A percentile compares a stretch with the other conserved stretches of the same genome.
phyloP scores from a whole-genome alignment of 1,139 yeast genomes.

The Suhomyces taliae region DNA sequence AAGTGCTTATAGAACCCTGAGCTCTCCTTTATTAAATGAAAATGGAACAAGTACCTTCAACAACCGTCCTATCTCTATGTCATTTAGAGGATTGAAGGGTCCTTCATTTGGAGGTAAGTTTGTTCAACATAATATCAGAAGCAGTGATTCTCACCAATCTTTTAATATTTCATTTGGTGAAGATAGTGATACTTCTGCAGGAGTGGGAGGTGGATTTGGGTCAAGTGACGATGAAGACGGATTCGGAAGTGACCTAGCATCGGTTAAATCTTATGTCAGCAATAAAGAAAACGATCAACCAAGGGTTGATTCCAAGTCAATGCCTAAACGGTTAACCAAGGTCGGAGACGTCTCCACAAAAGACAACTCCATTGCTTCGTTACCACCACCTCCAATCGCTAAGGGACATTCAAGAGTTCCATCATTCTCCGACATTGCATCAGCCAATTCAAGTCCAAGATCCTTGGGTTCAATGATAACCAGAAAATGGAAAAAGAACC shows the following conservation, averaged over 20 bases:
- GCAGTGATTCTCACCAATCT: slow-evolving; percentile 45
- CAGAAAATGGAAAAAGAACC: slow-evolving; percentile 23
- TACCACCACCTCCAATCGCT: slow-evolving; percentile 17
- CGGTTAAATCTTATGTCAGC: slow-evolving; percentile 5
- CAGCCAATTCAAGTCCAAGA: slow-evolving; percentile 31
- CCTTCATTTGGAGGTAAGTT: slow-evolving; percentile 50
- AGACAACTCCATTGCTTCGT: not conserved
- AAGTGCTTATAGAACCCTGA: slow-evolving; percentile 17
- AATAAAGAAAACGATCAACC: slow-evolving; percentile 9
- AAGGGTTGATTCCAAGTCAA: not conserved
- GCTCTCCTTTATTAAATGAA: slow-evolving; percentile 9
- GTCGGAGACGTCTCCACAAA: slow-evolving; percentile 1
- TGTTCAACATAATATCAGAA: slow-evolving; percentile 29
- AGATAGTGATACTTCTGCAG: slow-evolving; percentile 14
- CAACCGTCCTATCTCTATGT: slow-evolving; percentile 62
- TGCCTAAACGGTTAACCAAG: not conserved
- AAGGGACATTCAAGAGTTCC: slow-evolving; percentile 33
- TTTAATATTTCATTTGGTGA: slow-evolving; percentile 42
- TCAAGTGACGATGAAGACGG: slow-evolving; percentile 22
- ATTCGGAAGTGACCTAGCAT: slow-evolving; percentile 8
- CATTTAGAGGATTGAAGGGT: slow-evolving; percentile 62
- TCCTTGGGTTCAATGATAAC: slow-evolving; percentile 34
- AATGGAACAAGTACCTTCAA: slow-evolving; percentile 17
- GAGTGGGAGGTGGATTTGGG: slow-evolving; percentile 17
- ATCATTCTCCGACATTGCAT: slow-evolving; percentile 22